phyloP scores from a whole-genome alignment of 495 filamentous ascomycete species.

The Aspergillus baeticus region DNA sequence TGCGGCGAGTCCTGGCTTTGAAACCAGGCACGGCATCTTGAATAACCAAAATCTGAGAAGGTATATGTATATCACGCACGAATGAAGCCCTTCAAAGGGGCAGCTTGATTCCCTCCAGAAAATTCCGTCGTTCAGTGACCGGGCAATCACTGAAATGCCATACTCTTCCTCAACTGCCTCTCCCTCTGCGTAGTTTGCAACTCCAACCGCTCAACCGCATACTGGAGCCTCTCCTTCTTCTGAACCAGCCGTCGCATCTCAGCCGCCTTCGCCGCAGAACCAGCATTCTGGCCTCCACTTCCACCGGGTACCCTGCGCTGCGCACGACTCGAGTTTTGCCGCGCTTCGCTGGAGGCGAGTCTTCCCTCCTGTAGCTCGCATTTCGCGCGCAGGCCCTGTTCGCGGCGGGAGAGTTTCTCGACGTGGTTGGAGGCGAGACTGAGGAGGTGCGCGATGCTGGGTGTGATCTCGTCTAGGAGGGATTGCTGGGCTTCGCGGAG shows the following conservation, averaged over 20 bases:
- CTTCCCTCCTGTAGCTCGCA: constrained; percentile 70
- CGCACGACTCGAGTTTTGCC: constrained; percentile 23
- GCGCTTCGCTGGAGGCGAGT: constrained; percentile 43
- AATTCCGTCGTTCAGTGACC: neutral
- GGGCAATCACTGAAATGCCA: constrained; percentile 54
- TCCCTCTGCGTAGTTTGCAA: constrained; percentile 66
- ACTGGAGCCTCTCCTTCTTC: constrained; percentile 76
- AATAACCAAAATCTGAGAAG: no score
- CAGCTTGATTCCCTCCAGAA: neutral
- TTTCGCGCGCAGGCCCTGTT: constrained; percentile 67
- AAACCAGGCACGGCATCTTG: no score
- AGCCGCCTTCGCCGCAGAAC: constrained; percentile 50
- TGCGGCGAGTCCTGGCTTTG: no score
- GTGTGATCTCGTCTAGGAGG: constrained; percentile 70
- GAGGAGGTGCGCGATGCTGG: constrained; percentile 69
- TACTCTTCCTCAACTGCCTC: constrained; percentile 78
- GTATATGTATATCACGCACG: no score
- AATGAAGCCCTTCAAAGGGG: no score
- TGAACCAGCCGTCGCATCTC: constrained; percentile 63
- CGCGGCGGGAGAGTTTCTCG: constrained; percentile 69
- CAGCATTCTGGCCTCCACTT: constrained; percentile 18
- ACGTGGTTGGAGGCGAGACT: constrained; percentile 63
- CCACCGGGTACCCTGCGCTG: neutral
- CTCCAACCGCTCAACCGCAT: constrained; percentile 71
- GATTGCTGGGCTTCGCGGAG: constrained; percentile 66